Conservation (phyloP, 495 filamentous ascomycete genomes). For the Recurvomyces mirabilis region DNA sequence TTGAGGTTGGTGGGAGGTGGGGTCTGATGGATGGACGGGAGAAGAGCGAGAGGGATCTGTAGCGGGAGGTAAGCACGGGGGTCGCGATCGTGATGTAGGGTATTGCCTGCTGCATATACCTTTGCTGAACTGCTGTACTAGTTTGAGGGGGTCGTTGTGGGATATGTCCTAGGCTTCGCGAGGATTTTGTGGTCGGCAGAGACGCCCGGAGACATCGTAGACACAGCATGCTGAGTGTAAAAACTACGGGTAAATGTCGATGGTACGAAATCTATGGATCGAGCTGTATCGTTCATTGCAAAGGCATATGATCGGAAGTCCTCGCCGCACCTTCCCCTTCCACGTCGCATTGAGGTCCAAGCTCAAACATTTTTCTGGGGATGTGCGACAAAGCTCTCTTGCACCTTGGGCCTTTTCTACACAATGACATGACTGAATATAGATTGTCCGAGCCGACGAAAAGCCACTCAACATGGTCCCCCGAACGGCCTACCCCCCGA, state of each 20-base stretch:
- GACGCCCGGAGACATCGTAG: slow-evolving; percentile 22
- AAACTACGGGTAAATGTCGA: no score
- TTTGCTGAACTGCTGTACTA: slow-evolving; percentile 3
- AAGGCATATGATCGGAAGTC: neutral
- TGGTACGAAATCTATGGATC: neutral
- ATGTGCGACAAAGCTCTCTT: no score
- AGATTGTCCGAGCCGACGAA: no score
- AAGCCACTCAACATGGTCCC: no score
- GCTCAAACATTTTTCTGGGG: no score
- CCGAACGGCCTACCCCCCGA: slow-evolving; percentile 30
- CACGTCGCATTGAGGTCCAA: no score
- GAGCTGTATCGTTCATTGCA: neutral
- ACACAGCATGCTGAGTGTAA: no score
- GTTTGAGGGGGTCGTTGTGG: neutral
- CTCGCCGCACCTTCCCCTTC: no score
- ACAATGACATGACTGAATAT: no score
- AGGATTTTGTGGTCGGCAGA: neutral
- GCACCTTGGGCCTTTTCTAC: no score
- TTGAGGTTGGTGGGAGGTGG: slow-evolving; percentile 24
- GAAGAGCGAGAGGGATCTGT: slow-evolving; percentile 31
- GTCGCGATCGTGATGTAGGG: neutral
- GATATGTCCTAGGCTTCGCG: neutral
- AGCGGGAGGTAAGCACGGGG: neutral
- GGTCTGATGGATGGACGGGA: slow-evolving; percentile 25
- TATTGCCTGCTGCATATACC: no score